Percentiles rank a stretch among this genome's conserved stretches.
These are phyloP conservation scores for Penicillium robsamsonii DNA, from an alignment of 495 filamentous ascomycete genomes.

Conservation along the genomic window DNA sequence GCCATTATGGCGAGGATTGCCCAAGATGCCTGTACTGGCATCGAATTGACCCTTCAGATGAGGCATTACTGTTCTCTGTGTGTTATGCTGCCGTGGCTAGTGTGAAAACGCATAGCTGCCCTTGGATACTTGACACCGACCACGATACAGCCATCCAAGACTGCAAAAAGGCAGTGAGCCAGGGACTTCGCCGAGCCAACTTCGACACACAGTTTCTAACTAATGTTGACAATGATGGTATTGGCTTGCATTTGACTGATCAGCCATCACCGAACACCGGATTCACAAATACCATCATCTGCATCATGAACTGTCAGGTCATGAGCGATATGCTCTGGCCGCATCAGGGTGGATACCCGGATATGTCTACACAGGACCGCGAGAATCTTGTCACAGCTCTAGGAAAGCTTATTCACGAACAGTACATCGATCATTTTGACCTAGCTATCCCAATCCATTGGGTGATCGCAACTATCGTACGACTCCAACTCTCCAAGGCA, in stretches of 20 bases:
- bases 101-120: constrained; percentile 42
- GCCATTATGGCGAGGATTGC: constrained; percentile 47
- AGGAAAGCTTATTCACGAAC: constrained; percentile 49
- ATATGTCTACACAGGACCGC: background rate
- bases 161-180: constrained; percentile 66
- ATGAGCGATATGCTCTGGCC: constrained; percentile 30
- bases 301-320: constrained; percentile 59
- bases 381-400: constrained; percentile 4
- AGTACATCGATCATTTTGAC: constrained; percentile 59
- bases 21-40: constrained; percentile 30
- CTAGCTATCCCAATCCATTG: constrained; percentile 61
- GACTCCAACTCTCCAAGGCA: constrained; percentile 63
- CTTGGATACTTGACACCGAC: constrained; percentile 5
- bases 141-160: constrained; percentile 44
- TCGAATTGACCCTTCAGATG: constrained; percentile 46
- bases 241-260: constrained; percentile 54
- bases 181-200: constrained; percentile 63
- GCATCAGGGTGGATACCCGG: background rate
- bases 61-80: constrained; percentile 66
- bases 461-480: constrained; percentile 63
- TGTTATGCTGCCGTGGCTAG: constrained; percentile 69
- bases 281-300: constrained; percentile 73
- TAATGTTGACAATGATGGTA: constrained; percentile 69
- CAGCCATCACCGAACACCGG: constrained; percentile 51
- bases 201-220: constrained; percentile 64